These are phyloP conservation scores for Ogataea populi-albae DNA, from an alignment of 805 yeast genomes.

Conservation along the genomic window DNA sequence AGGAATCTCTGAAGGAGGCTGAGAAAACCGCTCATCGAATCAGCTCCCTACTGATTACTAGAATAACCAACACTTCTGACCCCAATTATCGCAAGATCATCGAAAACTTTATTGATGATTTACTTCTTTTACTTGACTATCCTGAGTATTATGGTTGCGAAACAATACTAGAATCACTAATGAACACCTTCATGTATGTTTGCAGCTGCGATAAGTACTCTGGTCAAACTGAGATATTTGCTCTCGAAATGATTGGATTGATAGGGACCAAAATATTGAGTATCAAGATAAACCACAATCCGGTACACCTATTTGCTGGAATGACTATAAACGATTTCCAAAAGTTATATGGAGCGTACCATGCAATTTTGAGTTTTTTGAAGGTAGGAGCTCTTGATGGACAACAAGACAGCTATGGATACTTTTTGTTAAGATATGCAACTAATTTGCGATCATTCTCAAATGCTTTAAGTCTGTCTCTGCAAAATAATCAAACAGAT, in stretches of 20 bases:
- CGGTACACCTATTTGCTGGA: conserved; percentile 5
- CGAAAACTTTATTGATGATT: conserved; percentile 57
- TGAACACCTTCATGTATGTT: conserved; percentile 40
- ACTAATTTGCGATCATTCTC: too few relatives aligned
- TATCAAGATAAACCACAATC: conserved; percentile 22
- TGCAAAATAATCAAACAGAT: too few relatives aligned
- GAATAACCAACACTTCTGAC: conserved; percentile 33
- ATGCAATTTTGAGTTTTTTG: conserved; percentile 7
- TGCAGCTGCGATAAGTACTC: conserved; percentile 39
- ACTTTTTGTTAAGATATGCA: too few relatives aligned
- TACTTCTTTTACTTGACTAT: conserved; percentile 42
- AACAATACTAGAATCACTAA: conserved; percentile 42
- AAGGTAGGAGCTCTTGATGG: too few relatives aligned
- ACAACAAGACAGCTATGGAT: background rate
- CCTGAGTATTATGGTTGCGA: conserved; percentile 69
- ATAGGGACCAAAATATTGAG: conserved; percentile 52
- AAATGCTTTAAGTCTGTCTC: too few relatives aligned
- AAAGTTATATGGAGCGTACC: conserved; percentile 5
- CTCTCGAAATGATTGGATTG: conserved; percentile 59
- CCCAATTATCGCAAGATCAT: conserved; percentile 36
- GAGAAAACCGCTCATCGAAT: conserved; percentile 27
- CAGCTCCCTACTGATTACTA: conserved; percentile 28
- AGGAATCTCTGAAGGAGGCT: conserved; percentile 9
- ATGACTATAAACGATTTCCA: conserved; percentile 11
- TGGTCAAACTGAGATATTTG: conserved; percentile 44